Base-by-base conservation (phyloP, 208 protist species). In the Acanthamoeba sp. region DNA sequence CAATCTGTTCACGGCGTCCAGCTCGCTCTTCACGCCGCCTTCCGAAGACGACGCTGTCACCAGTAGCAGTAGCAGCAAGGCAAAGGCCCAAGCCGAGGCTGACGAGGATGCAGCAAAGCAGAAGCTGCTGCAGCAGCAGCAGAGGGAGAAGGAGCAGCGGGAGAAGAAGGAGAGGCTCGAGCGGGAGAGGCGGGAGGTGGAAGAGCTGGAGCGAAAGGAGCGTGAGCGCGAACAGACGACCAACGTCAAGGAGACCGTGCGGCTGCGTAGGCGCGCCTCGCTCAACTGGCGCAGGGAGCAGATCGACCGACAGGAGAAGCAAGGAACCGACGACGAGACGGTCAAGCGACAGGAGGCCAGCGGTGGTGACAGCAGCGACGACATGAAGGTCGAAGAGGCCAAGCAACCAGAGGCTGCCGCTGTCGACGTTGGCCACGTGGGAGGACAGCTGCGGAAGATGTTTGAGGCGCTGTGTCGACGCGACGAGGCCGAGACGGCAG, bases 211-310 rank as follows among this genome's bases (percentile, higher is more conserved):
- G 64, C 27, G 20, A 20, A 59, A 59, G 52, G 52, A 73, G 64
- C 27, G 34, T 20, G 73, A 84, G 73, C 73, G 40, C 73, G 73
- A 84, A 22, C 10, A 27, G 73, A 16, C 6, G 48, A 62, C 1
- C 55, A 52, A 52, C 73, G n/a, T 38, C 29, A 32, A 38, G 64
- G 64, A 73, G 64, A 73, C 14, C 64, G 22, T 73, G 64, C 64
- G 64, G 32, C 34, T 73, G 64, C 27, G 64, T 6, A 5, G 34
- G 64, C 64, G 64, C n/a, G 64, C 64, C 32, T 73, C 64, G 14
- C 14, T 73, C n/a, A 73, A 73, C 64, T 73, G 64, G 64, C 64
- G 64, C 64, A 73, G 22, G 34, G 64, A 73, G 34, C 64, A 73
- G 64, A 16, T 73, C 64, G 34, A 73, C 7, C 32, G 34, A 32